phyloP scores from a whole-genome alignment of 1,139 yeast genomes.

The Wickerhamomyces sp. region DNA sequence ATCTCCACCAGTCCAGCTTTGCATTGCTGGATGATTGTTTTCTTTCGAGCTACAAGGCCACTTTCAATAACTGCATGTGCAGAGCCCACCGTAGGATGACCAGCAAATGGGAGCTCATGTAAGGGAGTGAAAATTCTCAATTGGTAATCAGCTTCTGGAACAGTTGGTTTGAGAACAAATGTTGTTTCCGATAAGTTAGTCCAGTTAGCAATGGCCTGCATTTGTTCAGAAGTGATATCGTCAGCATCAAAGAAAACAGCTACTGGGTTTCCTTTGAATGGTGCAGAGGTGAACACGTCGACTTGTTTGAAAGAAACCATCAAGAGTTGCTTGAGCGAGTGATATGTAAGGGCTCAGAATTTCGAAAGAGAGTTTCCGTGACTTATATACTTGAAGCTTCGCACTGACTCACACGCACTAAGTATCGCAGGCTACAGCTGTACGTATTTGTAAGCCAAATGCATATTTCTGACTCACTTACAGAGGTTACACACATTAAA shows the following conservation, averaged over 20 bases:
- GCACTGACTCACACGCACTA: no score
- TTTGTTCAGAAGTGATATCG: slow-evolving; percentile 29
- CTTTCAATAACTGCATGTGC: slow-evolving; percentile 35
- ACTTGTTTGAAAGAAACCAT: slow-evolving; percentile 37
- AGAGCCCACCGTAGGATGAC: slow-evolving; percentile 56
- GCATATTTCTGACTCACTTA: no score
- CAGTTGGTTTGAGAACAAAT: slow-evolving; percentile 38
- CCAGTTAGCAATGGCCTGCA: slow-evolving; percentile 49
- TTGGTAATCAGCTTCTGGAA: slow-evolving; percentile 36
- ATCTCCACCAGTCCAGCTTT: slow-evolving; percentile 39
- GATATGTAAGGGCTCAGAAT: no score
- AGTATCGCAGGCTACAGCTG: no score
- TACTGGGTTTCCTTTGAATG: slow-evolving; percentile 50
- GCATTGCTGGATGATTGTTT: slow-evolving; percentile 38
- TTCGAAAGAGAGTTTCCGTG: no score
- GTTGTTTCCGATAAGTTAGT: slow-evolving; percentile 56
- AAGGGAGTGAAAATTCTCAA: slow-evolving; percentile 45
- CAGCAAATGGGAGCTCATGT: slow-evolving; percentile 52
- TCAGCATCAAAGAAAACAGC: slow-evolving; percentile 44
- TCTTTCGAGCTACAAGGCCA: slow-evolving; percentile 15
- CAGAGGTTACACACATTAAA: no score
- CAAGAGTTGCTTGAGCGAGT: no score
- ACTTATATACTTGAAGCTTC: no score
- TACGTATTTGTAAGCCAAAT: no score
- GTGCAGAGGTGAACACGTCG: slow-evolving; percentile 43